These are phyloP conservation scores for Grammothele lineata DNA, from an alignment of 768 basidiomycete species.

Conservation along the genomic window DNA sequence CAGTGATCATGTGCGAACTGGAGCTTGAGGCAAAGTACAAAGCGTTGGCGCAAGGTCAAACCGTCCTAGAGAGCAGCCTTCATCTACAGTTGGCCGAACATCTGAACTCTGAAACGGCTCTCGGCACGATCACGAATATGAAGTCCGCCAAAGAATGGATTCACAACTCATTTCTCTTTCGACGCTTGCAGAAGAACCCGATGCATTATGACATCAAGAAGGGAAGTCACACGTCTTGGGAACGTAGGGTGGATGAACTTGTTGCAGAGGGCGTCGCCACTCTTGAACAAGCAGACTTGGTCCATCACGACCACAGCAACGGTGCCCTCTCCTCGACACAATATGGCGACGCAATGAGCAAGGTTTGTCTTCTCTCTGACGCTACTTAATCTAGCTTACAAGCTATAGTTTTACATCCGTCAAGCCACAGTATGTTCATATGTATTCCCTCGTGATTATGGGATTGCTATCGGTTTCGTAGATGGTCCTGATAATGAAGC, in stretches of 20 bases:
- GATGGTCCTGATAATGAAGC: constrained; percentile 64
- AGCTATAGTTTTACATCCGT: constrained; percentile 64
- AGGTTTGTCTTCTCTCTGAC: constrained; percentile 39
- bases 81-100: constrained; percentile 86
- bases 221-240: constrained; percentile 60
- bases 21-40: constrained; percentile 71
- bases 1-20: constrained; percentile 77
- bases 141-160: constrained; percentile 80
- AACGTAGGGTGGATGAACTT: constrained; percentile 67
- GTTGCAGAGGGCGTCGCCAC: constrained; percentile 61
- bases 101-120: constrained; percentile 88
- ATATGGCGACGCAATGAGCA: constrained; percentile 86
- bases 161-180: constrained; percentile 79
- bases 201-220: constrained; percentile 65
- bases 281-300: constrained; percentile 57
- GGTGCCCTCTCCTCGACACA: constrained; percentile 56
- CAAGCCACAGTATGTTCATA: constrained; percentile 61
- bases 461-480: constrained; percentile 23
- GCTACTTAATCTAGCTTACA: not conserved
- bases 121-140: constrained; percentile 74
- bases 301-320: constrained; percentile 41
- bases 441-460: no score
- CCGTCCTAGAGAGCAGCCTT: constrained; percentile 79
- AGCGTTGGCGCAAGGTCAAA: constrained; percentile 63
- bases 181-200: constrained; percentile 83